Evolutionary conservation across 257 asterid genomes (phyloP), one percentile per base, ranked within the genome.

Genomic region (Solanum dulcamara): DNA sequence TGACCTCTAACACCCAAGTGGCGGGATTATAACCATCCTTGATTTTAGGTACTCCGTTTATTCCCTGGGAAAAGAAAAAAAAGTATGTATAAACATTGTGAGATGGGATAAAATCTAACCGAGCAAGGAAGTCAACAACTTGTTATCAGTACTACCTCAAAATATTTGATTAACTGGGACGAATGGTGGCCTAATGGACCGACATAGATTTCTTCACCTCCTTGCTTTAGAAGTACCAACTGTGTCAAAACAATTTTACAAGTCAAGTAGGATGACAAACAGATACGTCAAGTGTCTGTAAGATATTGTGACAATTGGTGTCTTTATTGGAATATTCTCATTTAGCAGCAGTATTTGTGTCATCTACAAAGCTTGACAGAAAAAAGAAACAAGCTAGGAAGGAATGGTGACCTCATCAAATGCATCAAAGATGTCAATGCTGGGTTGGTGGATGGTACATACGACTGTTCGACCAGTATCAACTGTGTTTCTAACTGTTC

Each of bases 1-100:
- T 91, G 40, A 93, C 85, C 60, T 95, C 98, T 86, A 95, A 84
- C 98, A 95, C 94, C 98, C 98, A 95, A 6, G 98, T 93, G 1
- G 98, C 97, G 22, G 98, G 98, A 83, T 95, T 95, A 59, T 92
- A 90, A 26, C 95, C 94, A 30, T 94, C 98, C 74, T 86, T 91
- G 28, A 95, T 90, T 85, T 87, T 91, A 10, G 77, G 83, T 37
- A 91, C 87, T 74, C 98, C 95, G 8, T 86, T 75, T 7, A 93
- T 87, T 18, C 84, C 93, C 95, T 93, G 85, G 26, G 42, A 14
- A 66, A 81, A 62, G 9, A 22, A 60, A 64, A 64, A 64, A 64
- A 40, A 26, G 50, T 53, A 30, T 11, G 80, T 26, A 18, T 28
- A 30, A 51, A 74, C 77, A 33, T 67, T 33, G 44, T 10, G 46